Evolutionary conservation across 208 protist species (phyloP).

Genomic region (Wallacemonas sp.): DNA sequence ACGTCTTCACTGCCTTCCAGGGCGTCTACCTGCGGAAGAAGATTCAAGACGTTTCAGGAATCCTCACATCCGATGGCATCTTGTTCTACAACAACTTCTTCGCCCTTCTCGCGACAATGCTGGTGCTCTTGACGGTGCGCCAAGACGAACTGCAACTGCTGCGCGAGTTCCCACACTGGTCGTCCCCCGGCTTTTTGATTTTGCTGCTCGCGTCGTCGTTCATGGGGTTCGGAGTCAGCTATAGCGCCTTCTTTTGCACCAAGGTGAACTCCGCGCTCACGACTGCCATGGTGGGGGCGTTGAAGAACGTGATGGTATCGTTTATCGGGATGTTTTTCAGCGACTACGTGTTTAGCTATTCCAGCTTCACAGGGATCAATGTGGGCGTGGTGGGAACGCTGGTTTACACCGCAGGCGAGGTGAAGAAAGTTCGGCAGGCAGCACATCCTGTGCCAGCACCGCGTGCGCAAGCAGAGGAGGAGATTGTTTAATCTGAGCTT

Average conservation of each 20-base stretch:
- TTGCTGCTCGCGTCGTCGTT: constrained; percentile 28
- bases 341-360: constrained; percentile 36
- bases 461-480: background rate
- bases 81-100: constrained; percentile 42
- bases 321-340: constrained; percentile 56
- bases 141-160: background rate
- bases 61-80: constrained; percentile 25
- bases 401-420: constrained; percentile 41
- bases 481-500: background rate
- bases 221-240: constrained; percentile 71
- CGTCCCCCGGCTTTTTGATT: constrained; percentile 2
- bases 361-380: constrained; percentile 44
- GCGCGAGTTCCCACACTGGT: constrained; percentile 17
- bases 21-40: constrained; percentile 25
- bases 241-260: constrained; percentile 73
- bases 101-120: background rate
- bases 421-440: constrained; percentile 16
- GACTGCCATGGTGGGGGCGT: constrained; percentile 63
- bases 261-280: constrained; percentile 80
- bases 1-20: constrained; percentile 33
- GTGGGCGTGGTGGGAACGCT: constrained; percentile 41
- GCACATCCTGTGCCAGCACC: background rate
- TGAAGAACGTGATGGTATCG: constrained; percentile 59
- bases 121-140: constrained; percentile 15
- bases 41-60: constrained; percentile 22